Evolutionary conservation across 225 moss, liverwort and hornwort genomes (phyloP), one percentile per base, ranked within the genome.

Genomic region (Straminergon stramineum): DNA sequence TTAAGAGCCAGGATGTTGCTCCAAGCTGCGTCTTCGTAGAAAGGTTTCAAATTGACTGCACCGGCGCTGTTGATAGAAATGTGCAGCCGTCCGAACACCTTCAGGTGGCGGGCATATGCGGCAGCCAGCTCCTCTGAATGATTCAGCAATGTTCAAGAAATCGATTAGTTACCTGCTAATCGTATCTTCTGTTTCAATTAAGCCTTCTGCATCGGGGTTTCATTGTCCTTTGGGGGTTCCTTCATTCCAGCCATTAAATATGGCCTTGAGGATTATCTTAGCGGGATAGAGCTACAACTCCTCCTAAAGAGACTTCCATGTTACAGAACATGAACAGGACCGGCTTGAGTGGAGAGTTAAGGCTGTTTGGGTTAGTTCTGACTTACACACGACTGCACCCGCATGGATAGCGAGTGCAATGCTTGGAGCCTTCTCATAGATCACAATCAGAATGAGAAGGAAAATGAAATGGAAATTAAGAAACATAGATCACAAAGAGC

Each of bases 31-130:
- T 93, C 93, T 8, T 92, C 85, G 5, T 88, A 88, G 85, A 95
- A 94, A 23, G 48, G 65, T 7, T 66, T 14, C 60, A 61, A 20
- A 61, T 10, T 22, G 34, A 63, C 68, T 69, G 60, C 35, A 15
- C 95, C 98, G 22, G 98, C 98, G 90, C 95, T 95, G 89, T 96
- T 98, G 74, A 98, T 48, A 71, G 95, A 92, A 20, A 98, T 91
- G 81, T 98, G 94, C 69, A 98, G 90, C 89, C 89, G 93, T 71
- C 94, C 93, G 86, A 91, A 98, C 3, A 89, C 93, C 69, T 91
- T 86, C n/a, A 93, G 92, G 89, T 98, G 98, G 43, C 71, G 86
- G 28, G 91, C 89, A 84, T 94, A 97, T 8, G 96, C 96, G 11
- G 91, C 88, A 39, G 66, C 69, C 32, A 90, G 77, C 63, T 90